Conservation (phyloP, 164 flowering plant species). For the Macadamia tetraphylla region DNA sequence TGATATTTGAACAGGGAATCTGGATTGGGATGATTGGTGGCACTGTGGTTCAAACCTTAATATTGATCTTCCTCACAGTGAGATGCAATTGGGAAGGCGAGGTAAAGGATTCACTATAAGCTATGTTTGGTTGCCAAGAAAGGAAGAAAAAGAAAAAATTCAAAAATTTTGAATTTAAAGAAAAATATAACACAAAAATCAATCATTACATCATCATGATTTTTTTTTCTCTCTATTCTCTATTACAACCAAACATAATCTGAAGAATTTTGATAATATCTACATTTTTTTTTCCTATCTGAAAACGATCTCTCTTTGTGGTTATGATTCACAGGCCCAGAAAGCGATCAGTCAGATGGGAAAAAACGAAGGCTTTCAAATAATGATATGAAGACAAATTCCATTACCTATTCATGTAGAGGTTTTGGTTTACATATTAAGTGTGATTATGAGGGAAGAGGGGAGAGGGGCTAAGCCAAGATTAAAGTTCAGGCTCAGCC, state of each 20-base stretch:
- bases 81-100: conserved; percentile 28
- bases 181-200: too few species aligned
- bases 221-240: background rate
- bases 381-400: background rate
- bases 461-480: too few species aligned
- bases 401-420: too few species aligned
- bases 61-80: conserved; percentile 17
- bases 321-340: conserved; percentile 14
- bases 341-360: conserved; percentile 12
- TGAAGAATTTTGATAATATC: too few species aligned
- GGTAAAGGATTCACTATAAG: conserved; percentile 9
- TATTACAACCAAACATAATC: too few species aligned
- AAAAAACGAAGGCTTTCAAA: background rate
- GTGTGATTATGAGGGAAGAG: too few species aligned
- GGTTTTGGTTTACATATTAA: too few species aligned
- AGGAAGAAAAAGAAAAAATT: too few species aligned
- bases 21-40: conserved; percentile 34
- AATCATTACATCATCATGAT: background rate
- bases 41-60: conserved; percentile 24
- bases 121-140: too few species aligned
- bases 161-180: too few species aligned
- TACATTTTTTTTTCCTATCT: background rate
- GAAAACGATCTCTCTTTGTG: background rate
- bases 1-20: conserved; percentile 18
- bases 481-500: too few species aligned